Evolutionary conservation across 208 protist species (phyloP).

Genomic region (Lotmaria passim): DNA sequence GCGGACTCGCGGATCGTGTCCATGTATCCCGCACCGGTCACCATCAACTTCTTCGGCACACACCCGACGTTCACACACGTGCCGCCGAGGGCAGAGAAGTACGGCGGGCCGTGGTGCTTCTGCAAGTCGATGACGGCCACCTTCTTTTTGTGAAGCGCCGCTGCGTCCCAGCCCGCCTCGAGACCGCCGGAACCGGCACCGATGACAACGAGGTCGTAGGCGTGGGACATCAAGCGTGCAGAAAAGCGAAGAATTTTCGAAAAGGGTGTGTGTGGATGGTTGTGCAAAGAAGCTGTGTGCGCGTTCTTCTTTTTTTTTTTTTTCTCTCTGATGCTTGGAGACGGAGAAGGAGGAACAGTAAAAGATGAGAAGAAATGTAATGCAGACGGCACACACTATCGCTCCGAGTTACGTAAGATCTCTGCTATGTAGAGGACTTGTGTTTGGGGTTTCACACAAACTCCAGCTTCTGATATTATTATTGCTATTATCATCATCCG

Average conservation of each 20-base stretch:
- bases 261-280: too few relatives aligned
- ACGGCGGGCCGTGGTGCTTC: slow-evolving; percentile 75
- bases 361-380: not conserved
- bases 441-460: too few relatives aligned
- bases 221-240: slow-evolving; percentile 54
- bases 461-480: too few relatives aligned
- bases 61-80: slow-evolving; percentile 91
- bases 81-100: slow-evolving; percentile 79
- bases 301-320: too few relatives aligned
- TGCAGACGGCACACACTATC: too few relatives aligned
- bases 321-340: not conserved
- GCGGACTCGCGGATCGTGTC: slow-evolving; percentile 76
- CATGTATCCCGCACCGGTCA: slow-evolving; percentile 85
- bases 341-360: slow-evolving; percentile 19
- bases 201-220: slow-evolving; percentile 91
- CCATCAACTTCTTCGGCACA: slow-evolving; percentile 91
- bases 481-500: too few relatives aligned
- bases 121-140: slow-evolving; percentile 89
- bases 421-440: too few relatives aligned
- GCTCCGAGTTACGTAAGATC: too few relatives aligned
- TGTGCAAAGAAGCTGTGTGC: too few relatives aligned
- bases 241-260: slow-evolving; percentile 61
- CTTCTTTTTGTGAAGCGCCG: slow-evolving; percentile 84
- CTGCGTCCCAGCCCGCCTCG: slow-evolving; percentile 87
- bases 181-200: slow-evolving; percentile 89